These are phyloP conservation scores for Fraxinus cuspidata DNA, from an alignment of 257 asterid species.

Conservation along the genomic window DNA sequence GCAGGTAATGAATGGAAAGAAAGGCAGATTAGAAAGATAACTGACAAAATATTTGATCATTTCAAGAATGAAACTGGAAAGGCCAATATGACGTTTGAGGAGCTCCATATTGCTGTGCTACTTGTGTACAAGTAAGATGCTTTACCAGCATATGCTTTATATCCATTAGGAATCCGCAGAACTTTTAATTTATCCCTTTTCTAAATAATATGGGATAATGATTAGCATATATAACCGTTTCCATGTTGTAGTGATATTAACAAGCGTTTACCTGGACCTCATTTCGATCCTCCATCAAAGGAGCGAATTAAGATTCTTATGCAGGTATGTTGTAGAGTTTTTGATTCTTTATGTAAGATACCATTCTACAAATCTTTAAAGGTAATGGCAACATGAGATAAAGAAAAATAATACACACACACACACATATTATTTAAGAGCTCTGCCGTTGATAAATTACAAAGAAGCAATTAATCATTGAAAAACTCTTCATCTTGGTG, in stretches of 20 bases:
- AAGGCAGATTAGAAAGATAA: constrained; percentile 52
- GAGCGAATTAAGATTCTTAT: constrained; percentile 61
- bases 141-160: background rate
- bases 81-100: constrained; percentile 68
- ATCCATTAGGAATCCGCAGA: background rate
- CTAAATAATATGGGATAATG: constrained; percentile 1
- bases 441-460: background rate
- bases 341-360: background rate
- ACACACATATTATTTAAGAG: background rate
- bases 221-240: constrained; percentile 5
- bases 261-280: constrained; percentile 91
- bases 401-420: background rate
- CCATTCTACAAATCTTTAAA: background rate
- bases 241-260: constrained; percentile 68
- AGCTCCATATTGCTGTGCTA: constrained; percentile 83
- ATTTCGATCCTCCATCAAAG: constrained; percentile 87
- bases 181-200: background rate
- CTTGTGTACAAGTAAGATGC: constrained; percentile 75
- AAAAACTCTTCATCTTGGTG: background rate
- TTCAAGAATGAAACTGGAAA: constrained; percentile 58
- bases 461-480: background rate
- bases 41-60: constrained; percentile 67
- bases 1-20: constrained; percentile 91
- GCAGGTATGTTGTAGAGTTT: constrained; percentile 44
- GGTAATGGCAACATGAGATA: background rate